Base-by-base conservation (phyloP, 805 yeast genomes). In the Ogataea thermomethanolica region DNA sequence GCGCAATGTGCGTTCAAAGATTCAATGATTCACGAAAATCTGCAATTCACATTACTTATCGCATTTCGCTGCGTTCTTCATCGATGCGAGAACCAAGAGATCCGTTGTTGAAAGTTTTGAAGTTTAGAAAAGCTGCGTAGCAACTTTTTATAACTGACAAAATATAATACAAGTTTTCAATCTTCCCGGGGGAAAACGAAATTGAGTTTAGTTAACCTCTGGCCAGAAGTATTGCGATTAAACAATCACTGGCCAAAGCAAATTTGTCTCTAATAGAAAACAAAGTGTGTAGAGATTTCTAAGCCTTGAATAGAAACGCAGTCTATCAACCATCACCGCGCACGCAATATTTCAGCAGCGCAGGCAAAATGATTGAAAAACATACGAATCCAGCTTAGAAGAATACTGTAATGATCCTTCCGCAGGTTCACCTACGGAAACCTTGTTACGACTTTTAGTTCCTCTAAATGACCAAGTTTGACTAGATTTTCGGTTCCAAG, bases 41-140 rank as follows among this genome's bases (percentile, higher is more conserved):
- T 27, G 33, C 40, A 37, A 37, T 29, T 37, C 35, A 29, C 40
- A 31, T 39, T 39, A 33, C 43, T 25, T 31, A 32, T 25, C 38
- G 30, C 43, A 31, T 39, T 39, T 32, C 36, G 43, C 43, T 39
- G 43, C 43, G 30, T 39, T 39, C 43, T 27, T 39, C 43, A 39
- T 39, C 43, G 43, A 39, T 39, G 43, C 43, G 43, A 39, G 43
- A 39, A 39, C 43, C 43, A 39, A 39, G 43, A 39, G 38, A 39
- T 39, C 43, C 43, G 43, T 39, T 39, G 43, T 39, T 33, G 43
- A 33, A 39, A 39, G 43, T 39, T 39, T 33, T 39, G 27, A 39
- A 32, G 39, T 39, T 39, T 39, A 21, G 37, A 31, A 27, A 39
- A 33, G 21, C 29, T 39, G 33, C 28, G 9, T 21, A 24, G 29